A percentile compares a stretch with the other conserved stretches of the same genome.
Evolutionary conservation across 345 rosid species (phyloP).

Genomic region (Eutrema yunnanense): DNA sequence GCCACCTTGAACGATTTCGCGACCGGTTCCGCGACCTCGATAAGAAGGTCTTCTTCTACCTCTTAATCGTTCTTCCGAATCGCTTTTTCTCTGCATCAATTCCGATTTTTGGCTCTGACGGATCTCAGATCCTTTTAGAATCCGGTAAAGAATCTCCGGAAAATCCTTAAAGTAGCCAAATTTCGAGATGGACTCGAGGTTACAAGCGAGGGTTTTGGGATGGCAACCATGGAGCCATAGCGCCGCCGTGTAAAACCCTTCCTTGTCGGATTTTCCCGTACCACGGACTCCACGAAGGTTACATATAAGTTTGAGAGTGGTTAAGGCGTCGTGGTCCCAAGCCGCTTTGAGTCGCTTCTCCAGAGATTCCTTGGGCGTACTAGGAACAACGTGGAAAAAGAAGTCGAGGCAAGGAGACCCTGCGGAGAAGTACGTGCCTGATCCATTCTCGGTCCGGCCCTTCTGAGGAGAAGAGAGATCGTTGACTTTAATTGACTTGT

Average conservation of each 20-base stretch:
- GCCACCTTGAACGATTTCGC: not conserved
- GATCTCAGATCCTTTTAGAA: slow-evolving; percentile 41
- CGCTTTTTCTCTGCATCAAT: slow-evolving; percentile 29
- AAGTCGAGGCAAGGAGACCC: slow-evolving; percentile 59
- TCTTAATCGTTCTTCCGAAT: not conserved
- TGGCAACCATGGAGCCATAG: slow-evolving; percentile 51
- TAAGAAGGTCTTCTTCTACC: not conserved
- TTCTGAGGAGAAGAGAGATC: slow-evolving; percentile 9
- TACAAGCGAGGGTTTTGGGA: slow-evolving; percentile 60
- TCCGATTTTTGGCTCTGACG: slow-evolving; percentile 35
- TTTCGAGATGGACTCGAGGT: slow-evolving; percentile 25
- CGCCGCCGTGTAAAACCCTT: slow-evolving; percentile 57
- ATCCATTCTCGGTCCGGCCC: slow-evolving; percentile 42
- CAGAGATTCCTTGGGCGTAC: slow-evolving; percentile 31
- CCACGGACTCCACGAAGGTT: slow-evolving; percentile 69
- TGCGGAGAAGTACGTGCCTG: slow-evolving; percentile 35
- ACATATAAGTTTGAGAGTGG: slow-evolving; percentile 54
- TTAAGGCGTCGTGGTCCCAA: slow-evolving; percentile 48
- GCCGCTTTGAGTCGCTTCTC: slow-evolving; percentile 26
- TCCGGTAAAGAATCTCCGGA: slow-evolving; percentile 58
- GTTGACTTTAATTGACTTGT: not conserved
- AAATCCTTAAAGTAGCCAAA: slow-evolving; percentile 68
- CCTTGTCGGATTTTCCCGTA: slow-evolving; percentile 55
- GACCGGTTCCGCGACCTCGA: not conserved
- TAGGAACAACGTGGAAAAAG: slow-evolving; percentile 58